A percentile compares a stretch with the other conserved stretches of the same genome.
Evolutionary conservation across 2,329 filamentous ascomycete species (phyloP).

Genomic region (Alternaria brassicicola): DNA sequence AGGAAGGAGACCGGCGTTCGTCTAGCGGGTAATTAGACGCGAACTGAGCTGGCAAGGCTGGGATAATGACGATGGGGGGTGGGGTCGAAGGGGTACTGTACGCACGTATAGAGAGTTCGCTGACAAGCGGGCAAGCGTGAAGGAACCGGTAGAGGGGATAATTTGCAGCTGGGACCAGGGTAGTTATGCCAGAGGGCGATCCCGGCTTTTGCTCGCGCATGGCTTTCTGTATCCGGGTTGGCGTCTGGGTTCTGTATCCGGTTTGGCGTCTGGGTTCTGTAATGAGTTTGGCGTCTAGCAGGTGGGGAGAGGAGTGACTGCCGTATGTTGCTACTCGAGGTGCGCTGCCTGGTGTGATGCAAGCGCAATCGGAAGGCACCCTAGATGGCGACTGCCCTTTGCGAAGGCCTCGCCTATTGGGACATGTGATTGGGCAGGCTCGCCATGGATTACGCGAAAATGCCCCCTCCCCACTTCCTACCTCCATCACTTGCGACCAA

Average conservation of each 20-base stretch:
- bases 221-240: background rate
- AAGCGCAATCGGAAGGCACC: slow-evolving; percentile 14
- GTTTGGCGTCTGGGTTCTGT: background rate
- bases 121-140: slow-evolving; percentile 29
- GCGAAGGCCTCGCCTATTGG: slow-evolving; percentile 29
- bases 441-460: slow-evolving; percentile 25
- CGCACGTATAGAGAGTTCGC: slow-evolving; percentile 4
- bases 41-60: slow-evolving; percentile 2
- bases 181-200: background rate
- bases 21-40: background rate
- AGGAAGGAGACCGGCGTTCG: background rate
- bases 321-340: slow-evolving; percentile 5
- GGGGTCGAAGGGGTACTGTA: background rate
- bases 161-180: slow-evolving; percentile 3
- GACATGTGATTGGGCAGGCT: slow-evolving; percentile 27
- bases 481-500: slow-evolving; percentile 16
- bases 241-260: background rate
- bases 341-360: slow-evolving; percentile 1
- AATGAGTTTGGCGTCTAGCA: background rate
- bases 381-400: slow-evolving; percentile 17
- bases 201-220: background rate
- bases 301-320: background rate
- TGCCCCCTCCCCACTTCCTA: slow-evolving; percentile 7
- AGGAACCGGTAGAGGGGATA: slow-evolving; percentile 32
- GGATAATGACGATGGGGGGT: slow-evolving; percentile 5